These are phyloP conservation scores for Calonectria pseudoturangicola DNA, from an alignment of 2,329 filamentous ascomycete genomes.

Conservation along the genomic window DNA sequence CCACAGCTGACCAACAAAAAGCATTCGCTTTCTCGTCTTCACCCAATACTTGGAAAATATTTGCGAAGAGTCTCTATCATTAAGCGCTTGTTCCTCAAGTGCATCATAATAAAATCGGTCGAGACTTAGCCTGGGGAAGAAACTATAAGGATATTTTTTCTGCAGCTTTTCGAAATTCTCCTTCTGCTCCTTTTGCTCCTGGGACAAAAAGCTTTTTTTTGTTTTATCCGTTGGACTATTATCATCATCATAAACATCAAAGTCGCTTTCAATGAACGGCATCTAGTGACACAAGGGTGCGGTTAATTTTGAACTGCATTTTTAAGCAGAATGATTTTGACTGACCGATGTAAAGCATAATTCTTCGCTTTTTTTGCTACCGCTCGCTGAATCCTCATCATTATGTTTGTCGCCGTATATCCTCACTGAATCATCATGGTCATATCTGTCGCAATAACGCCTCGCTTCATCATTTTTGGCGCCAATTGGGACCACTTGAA, in stretches of 20 bases:
- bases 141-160: background rate
- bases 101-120: slow-evolving; percentile 18
- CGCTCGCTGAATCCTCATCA: background rate
- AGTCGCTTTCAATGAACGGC: slow-evolving; percentile 8
- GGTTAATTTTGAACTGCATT: background rate
- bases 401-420: background rate
- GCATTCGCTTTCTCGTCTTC: background rate
- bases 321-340: background rate
- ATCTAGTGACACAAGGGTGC: background rate
- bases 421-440: background rate
- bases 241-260: background rate
- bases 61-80: background rate
- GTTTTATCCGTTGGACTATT: background rate
- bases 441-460: background rate
- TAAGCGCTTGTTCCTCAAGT: background rate
- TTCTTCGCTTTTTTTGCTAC: background rate
- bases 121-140: background rate
- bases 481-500: background rate
- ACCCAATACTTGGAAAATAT: background rate
- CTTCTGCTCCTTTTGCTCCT: background rate
- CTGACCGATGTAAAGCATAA: background rate
- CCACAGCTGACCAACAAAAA: slow-evolving; percentile 11
- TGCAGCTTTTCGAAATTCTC: background rate
- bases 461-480: background rate
- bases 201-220: background rate